Base-by-base conservation (phyloP, 768 basidiomycete genomes). In the Hysterangium stoloniferum region DNA sequence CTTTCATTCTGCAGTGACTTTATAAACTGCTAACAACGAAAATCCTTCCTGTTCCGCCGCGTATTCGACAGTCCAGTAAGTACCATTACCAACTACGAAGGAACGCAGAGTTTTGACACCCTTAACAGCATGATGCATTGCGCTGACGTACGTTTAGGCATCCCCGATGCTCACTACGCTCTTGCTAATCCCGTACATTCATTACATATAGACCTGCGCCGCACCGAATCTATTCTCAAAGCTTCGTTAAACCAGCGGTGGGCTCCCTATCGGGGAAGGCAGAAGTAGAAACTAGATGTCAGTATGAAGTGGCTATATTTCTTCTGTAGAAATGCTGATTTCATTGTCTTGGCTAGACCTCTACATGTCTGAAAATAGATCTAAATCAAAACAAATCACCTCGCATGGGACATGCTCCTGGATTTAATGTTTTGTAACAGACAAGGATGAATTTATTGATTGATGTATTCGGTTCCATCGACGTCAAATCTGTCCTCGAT, bases 171-270 rank as follows among this genome's bases (percentile, higher is more conserved):
- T 40, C 24, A 17, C 2, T 11, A 19, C 9, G 11, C 41, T 43
- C n/a, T 17, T 35, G 20, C 6, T 34, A 3, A 3, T 19, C 15
- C 8, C 11, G 20, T 20, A 19, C 7, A 40, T 25, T 1, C n/a
- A 41, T 29, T n/a, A 9, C 49, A 25, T 51, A 36, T 42, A 67
- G 73, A 69, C 66, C 57, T 72, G 77, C 58, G 77, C 80, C 55
- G 89, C 80, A 51, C 87, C 90, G 61, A 89, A 84, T 68, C 70
- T 95, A 42, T 93, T 90, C 72, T 64, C 77, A 64, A 86, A 89
- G 70, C 76, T 94, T 38, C 75, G 72, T 59, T 81, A 71, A 58
- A 38, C 28, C 43, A 45, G n/a, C n/a, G n/a, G n/a, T n/a, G n/a
- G n/a, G n/a, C n/a, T n/a, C n/a, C n/a, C n/a, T n/a, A n/a, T n/a